These are phyloP conservation scores for Arabidopsis arenosa DNA, from an alignment of 345 rosid species.

Conservation along the genomic window DNA sequence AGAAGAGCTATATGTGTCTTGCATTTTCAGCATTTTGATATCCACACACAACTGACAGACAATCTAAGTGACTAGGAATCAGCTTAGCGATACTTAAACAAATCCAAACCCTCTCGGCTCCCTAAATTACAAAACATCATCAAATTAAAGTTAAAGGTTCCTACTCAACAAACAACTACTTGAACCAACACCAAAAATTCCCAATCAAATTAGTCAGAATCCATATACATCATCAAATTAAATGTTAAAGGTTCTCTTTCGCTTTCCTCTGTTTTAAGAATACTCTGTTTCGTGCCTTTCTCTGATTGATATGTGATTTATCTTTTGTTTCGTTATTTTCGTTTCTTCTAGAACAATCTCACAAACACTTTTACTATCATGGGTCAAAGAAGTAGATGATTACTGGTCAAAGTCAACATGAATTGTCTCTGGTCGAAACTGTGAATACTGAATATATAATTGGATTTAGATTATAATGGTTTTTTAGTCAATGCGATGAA, in stretches of 20 bases:
- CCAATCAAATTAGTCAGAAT: too few species aligned
- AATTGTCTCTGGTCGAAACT: not conserved
- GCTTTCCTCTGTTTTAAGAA: not conserved
- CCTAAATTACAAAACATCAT: too few species aligned
- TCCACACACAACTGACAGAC: too few species aligned
- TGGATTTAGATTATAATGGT: not conserved
- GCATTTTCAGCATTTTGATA: constrained; percentile 34
- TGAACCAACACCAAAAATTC: too few species aligned
- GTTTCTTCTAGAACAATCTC: not conserved
- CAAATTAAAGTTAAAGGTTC: too few species aligned
- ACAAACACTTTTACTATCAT: not conserved
- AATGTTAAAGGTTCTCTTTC: constrained; percentile 43
- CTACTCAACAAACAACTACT: too few species aligned
- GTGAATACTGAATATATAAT: too few species aligned
- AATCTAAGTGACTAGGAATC: too few species aligned
- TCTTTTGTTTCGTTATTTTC: not conserved
- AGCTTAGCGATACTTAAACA: too few species aligned
- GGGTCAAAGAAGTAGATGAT: not conserved
- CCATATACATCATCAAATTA: too few species aligned
- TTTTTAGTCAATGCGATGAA: not conserved
- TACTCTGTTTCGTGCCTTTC: constrained; percentile 19
- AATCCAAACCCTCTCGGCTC: too few species aligned
- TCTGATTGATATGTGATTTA: not conserved
- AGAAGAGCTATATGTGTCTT: constrained; percentile 2
- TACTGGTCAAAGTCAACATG: not conserved